Conservation (phyloP, 257 asterid species). For the Ilex aquifolium region DNA sequence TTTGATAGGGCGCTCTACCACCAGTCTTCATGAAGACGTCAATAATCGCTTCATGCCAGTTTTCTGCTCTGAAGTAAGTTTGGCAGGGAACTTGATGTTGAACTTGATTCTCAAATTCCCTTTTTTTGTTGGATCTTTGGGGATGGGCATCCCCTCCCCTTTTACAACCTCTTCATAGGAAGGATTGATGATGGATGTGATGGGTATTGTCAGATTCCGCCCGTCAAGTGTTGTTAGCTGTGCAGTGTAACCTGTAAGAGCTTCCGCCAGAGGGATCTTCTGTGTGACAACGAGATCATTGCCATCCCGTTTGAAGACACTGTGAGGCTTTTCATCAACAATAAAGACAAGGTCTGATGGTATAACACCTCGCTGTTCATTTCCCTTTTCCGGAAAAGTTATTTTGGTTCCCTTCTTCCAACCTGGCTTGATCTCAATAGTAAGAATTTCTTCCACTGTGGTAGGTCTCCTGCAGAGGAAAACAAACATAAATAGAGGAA, state of each 20-base stretch:
- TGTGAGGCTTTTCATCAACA: conserved; percentile 83
- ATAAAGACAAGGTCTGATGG: conserved; percentile 83
- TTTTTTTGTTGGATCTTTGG: conserved; percentile 74
- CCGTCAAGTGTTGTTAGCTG: conserved; percentile 77
- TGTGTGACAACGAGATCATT: conserved; percentile 70
- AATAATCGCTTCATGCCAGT: conserved; percentile 64
- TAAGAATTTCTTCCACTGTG: conserved; percentile 62
- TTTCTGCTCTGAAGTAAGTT: conserved; percentile 88
- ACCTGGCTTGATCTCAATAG: conserved; percentile 82
- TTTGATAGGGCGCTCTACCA: not conserved
- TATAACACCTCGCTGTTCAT: conserved; percentile 66
- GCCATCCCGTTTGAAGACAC: conserved; percentile 72
- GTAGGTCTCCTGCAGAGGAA: conserved; percentile 51
- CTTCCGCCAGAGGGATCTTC: conserved; percentile 70
- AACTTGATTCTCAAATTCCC: conserved; percentile 77
- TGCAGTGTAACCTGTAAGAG: conserved; percentile 70
- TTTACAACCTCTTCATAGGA: conserved; percentile 68
- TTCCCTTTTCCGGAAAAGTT: conserved; percentile 91
- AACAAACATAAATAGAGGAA: not conserved
- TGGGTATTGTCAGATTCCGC: conserved; percentile 51
- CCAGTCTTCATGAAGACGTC: conserved; percentile 36
- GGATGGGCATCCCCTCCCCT: conserved; percentile 95
- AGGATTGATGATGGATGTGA: conserved; percentile 58
- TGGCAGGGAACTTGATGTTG: conserved; percentile 70
- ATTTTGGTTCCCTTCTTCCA: conserved; percentile 97